Conservation (phyloP, 352 stramenopile species). For the Phytopythium chamaehyphon region DNA sequence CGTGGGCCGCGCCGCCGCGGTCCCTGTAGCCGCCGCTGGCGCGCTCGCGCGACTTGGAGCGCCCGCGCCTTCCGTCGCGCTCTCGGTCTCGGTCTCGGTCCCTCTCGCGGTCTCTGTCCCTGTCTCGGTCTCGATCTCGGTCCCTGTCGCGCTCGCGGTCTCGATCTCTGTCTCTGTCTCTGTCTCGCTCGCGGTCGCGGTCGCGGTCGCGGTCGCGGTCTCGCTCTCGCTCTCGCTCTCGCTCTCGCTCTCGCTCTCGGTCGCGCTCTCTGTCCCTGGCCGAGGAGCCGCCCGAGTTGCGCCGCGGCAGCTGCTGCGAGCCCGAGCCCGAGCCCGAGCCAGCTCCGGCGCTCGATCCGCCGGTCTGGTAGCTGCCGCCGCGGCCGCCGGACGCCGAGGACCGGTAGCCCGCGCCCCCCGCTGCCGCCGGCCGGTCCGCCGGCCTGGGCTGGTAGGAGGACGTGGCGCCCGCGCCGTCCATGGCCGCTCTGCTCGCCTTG, state of each 20-base stretch:
- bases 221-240: slow-evolving; percentile 24
- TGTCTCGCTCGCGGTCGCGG: slow-evolving; percentile 12
- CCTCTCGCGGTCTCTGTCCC: slow-evolving; percentile 10
- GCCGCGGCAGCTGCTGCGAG: slow-evolving; percentile 30
- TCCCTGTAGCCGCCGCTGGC: slow-evolving; percentile 11
- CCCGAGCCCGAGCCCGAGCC: not conserved
- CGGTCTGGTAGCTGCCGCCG: slow-evolving; percentile 18
- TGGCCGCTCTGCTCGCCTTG: too few relatives aligned
- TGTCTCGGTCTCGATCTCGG: slow-evolving; percentile 26
- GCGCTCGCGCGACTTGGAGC: slow-evolving; percentile 39
- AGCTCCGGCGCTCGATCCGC: not conserved
- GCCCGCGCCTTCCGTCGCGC: slow-evolving; percentile 20
- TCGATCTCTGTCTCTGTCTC: slow-evolving; percentile 20
- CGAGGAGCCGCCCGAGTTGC: slow-evolving; percentile 29
- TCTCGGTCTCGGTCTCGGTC: slow-evolving; percentile 25
- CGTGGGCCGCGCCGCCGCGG: slow-evolving; percentile 8
- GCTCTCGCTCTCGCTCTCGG: too few relatives aligned
- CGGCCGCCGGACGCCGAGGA: not conserved
- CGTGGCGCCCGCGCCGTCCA: slow-evolving; percentile 11
- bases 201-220: slow-evolving; percentile 16
- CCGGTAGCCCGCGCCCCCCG: too few relatives aligned
- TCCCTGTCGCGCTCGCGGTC: slow-evolving; percentile 30
- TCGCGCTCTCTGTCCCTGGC: too few relatives aligned
- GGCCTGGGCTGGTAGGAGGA: slow-evolving; percentile 13
- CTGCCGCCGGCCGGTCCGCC: too few relatives aligned